Evolutionary conservation across 805 yeast genomes (phyloP).

Genomic region (Pichia exigua): DNA sequence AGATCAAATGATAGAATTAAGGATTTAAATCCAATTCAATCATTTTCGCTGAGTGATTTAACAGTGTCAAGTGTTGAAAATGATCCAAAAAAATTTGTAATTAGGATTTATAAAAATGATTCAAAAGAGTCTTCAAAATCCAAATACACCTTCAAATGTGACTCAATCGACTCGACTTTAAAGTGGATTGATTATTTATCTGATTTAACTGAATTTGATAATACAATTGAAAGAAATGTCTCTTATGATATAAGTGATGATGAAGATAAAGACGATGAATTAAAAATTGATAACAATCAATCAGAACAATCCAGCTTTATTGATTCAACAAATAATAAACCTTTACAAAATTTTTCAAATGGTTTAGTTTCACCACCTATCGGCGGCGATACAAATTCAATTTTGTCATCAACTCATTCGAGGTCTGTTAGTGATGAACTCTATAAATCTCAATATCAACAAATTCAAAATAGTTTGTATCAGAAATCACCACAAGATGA

Average conservation of each 20-base stretch:
- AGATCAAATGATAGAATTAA: conserved; percentile 47
- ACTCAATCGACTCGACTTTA: conserved; percentile 34
- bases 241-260: conserved; percentile 27
- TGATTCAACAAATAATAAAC: neutral
- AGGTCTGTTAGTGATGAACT: conserved; percentile 7
- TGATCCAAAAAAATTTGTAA: conserved; percentile 31
- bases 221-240: conserved; percentile 43
- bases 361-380: neutral
- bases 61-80: conserved; percentile 27
- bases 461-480: neutral
- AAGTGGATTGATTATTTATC: conserved; percentile 51
- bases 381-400: neutral
- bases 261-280: conserved; percentile 2
- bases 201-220: conserved; percentile 41
- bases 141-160: conserved; percentile 35
- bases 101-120: conserved; percentile 29
- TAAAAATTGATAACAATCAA: neutral
- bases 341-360: neutral
- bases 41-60: conserved; percentile 32
- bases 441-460: conserved; percentile 1
- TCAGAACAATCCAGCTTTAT: conserved; percentile 2
- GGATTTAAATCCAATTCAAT: conserved; percentile 39
- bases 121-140: conserved; percentile 19
- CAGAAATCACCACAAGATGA: neutral
- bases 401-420: conserved; percentile 3